These are phyloP conservation scores for Acorus gramineus DNA, from an alignment of 106 monocot species.

Conservation along the genomic window DNA sequence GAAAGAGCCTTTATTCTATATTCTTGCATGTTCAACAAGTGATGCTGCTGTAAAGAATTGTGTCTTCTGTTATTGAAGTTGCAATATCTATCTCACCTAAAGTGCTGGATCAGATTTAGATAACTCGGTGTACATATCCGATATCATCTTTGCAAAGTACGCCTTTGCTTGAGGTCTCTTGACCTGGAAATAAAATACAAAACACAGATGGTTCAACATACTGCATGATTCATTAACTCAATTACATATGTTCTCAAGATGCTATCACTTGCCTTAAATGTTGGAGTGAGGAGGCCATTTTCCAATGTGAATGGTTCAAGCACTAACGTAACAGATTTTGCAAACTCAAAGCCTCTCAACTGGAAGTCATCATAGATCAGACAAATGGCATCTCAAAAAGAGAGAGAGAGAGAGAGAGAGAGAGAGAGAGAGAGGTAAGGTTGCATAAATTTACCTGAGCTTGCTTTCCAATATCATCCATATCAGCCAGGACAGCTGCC, in stretches of 20 bases:
- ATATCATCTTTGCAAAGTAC: constrained; percentile 61
- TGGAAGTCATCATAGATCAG: constrained; percentile 13
- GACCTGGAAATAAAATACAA: constrained; percentile 31
- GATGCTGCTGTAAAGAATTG: too few relatives aligned
- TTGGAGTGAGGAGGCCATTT: constrained; percentile 88
- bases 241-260: background rate
- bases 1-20: too few relatives aligned
- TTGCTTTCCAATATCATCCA: constrained; percentile 79
- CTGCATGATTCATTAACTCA: background rate
- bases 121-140: constrained; percentile 66
- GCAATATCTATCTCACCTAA: too few relatives aligned
- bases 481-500: constrained; percentile 72
- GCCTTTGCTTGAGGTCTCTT: constrained; percentile 92
- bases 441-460: constrained; percentile 46
- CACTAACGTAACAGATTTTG: constrained; percentile 68
- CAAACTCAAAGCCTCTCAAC: constrained; percentile 95
- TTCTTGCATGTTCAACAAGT: too few relatives aligned
- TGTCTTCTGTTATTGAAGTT: too few relatives aligned
- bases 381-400: background rate
- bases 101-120: constrained; percentile 16
- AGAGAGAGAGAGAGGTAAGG: background rate
- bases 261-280: constrained; percentile 57
- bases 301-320: constrained; percentile 81
- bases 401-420: background rate
- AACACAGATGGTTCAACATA: background rate